These are phyloP conservation scores for Fusarium concolor DNA, from an alignment of 2,329 filamentous ascomycete species.

Conservation along the genomic window DNA sequence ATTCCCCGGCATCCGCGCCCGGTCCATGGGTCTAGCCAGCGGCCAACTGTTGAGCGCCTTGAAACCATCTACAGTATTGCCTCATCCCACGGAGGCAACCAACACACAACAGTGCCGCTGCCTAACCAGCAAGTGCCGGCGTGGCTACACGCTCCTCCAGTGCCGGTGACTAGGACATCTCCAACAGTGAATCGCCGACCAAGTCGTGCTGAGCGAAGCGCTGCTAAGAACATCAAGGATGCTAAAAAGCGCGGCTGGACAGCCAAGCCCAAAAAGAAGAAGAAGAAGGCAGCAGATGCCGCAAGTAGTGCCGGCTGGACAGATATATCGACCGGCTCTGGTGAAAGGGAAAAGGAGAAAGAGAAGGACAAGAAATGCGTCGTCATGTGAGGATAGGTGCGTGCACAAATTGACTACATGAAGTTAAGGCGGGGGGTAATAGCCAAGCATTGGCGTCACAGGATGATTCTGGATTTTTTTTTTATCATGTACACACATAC, in stretches of 20 bases:
- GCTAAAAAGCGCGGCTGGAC: conserved; percentile 69
- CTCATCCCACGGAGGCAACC: conserved; percentile 37
- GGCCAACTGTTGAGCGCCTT: conserved; percentile 64
- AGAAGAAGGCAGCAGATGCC: conserved; percentile 55
- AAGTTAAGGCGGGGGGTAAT: conserved; percentile 17
- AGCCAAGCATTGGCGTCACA: conserved; percentile 8
- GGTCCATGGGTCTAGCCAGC: conserved; percentile 47
- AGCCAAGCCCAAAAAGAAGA: conserved; percentile 55
- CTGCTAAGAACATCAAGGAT: conserved; percentile 71
- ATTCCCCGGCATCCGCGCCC: conserved; percentile 63
- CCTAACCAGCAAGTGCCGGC: conserved; percentile 43
- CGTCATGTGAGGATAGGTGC: conserved; percentile 59
- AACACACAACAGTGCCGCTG: conserved; percentile 11
- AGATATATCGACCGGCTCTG: conserved; percentile 56
- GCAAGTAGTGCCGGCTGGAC: conserved; percentile 65
- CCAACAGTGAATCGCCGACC: conserved; percentile 60
- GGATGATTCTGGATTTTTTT: conserved; percentile 12
- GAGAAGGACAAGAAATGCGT: conserved; percentile 64
- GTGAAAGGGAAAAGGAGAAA: conserved; percentile 48
- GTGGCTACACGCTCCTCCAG: conserved; percentile 54
- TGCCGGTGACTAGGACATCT: conserved; percentile 52
- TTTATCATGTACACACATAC: conserved; percentile 36
- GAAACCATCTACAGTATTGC: conserved; percentile 65
- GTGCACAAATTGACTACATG: conserved; percentile 7
- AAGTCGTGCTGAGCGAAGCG: conserved; percentile 69